Base-by-base conservation (phyloP, 1,284 basidiomycete species). In the Prillingera fragicola region DNA sequence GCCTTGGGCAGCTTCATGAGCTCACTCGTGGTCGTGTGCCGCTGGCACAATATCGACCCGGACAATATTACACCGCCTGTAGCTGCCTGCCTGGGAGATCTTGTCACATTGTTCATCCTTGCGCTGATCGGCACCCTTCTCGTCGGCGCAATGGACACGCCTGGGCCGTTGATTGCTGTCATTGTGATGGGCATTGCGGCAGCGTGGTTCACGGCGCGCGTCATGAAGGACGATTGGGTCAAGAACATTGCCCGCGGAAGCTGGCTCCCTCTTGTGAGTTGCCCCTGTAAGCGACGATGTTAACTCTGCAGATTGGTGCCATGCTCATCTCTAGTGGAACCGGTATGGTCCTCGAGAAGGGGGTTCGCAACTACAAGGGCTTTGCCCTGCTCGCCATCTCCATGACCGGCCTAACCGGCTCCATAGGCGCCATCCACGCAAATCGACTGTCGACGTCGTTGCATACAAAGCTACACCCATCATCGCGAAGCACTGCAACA, bases 61-160 rank as follows among this genome's bases (percentile, higher is more conserved):
- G 89, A 96, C 65, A 97, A 97, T 66, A 94, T 97, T 54, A 87
- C 91, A 3, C 88, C 92, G 0, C 90, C 94, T 0, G 76, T 97
- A 5, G 94, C 94, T 0, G 82, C 89, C 3, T 92, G 88, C 54
- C 77, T 97, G 0, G 92, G 94, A 8, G 94, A 97, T 63, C 76
- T 98, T 23, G 77, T 96, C 41, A 95, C 94, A 0, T 79, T 97
- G 34, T 79, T 85, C 46, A 78, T 94, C 36, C 73, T 88, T 2
- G 84, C 83, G 10, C 51, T 78, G 9, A 75, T 84, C 8, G 70
- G 71, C 8, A 60, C 81, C 2, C 48, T 79, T 7, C 78, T 90
- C 41, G 80, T 89, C 32, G 73, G 75, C 34, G 74, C 80, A 45
- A 74, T 87, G 40, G 75, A 80, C 60, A 83, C 84, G 0, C 75